A percentile compares a stretch with the other conserved stretches of the same genome.
These are phyloP conservation scores for Trypanosoma congolense DNA, from an alignment of 208 protist species.

Conservation along the genomic window DNA sequence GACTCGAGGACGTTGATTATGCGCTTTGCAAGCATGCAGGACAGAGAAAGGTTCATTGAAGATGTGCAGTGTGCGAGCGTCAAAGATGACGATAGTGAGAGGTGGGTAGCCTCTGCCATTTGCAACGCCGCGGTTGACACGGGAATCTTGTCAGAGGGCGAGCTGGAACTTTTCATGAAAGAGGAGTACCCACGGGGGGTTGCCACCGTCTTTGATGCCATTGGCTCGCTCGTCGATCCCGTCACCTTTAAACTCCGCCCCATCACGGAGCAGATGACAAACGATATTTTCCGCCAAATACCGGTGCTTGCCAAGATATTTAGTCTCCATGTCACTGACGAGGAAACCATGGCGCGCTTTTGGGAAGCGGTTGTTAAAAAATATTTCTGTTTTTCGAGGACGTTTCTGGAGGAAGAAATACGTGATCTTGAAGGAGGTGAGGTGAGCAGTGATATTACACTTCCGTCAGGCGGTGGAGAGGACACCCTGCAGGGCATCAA, in stretches of 20 bases:
- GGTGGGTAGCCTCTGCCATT: slow-evolving; percentile 57
- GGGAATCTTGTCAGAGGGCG: slow-evolving; percentile 40
- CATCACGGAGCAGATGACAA: slow-evolving; percentile 79
- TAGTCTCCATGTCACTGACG: slow-evolving; percentile 44
- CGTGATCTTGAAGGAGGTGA: slow-evolving; percentile 20
- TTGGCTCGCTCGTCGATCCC: slow-evolving; percentile 70
- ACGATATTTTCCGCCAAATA: slow-evolving; percentile 75
- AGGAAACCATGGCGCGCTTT: slow-evolving; percentile 50
- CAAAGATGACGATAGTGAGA: slow-evolving; percentile 23
- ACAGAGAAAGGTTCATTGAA: slow-evolving; percentile 47
- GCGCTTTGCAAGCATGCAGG: slow-evolving; percentile 31
- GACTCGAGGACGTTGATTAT: slow-evolving; percentile 28
- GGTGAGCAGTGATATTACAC: not conserved
- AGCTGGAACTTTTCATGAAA: slow-evolving; percentile 36
- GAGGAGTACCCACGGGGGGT: slow-evolving; percentile 70
- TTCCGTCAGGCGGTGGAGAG: not conserved
- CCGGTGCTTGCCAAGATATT: slow-evolving; percentile 71
- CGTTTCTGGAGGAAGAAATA: slow-evolving; percentile 76
- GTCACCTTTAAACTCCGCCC: slow-evolving; percentile 56
- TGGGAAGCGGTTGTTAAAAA: slow-evolving; percentile 81
- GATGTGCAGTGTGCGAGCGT: slow-evolving; percentile 25
- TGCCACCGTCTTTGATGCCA: slow-evolving; percentile 59
- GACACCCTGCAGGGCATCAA: slow-evolving; percentile 42
- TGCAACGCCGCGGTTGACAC: slow-evolving; percentile 66
- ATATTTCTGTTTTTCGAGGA: slow-evolving; percentile 83